Percentiles rank a stretch among this genome's conserved stretches.
These are phyloP conservation scores for Calonectria hongkongensis DNA, from an alignment of 2,329 filamentous ascomycete genomes.

Conservation along the genomic window DNA sequence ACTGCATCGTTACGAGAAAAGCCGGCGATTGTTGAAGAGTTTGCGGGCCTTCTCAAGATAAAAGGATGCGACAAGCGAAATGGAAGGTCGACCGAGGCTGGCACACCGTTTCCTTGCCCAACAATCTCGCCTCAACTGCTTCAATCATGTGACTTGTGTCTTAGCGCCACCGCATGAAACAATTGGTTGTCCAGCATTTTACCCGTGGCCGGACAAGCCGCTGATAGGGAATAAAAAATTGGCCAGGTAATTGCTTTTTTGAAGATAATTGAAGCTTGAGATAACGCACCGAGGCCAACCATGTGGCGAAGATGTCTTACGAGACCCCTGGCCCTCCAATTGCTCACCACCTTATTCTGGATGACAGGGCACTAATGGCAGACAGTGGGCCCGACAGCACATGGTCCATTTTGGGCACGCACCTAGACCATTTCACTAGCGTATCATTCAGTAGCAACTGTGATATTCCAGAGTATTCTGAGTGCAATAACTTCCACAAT, in stretches of 20 bases:
- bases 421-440: neutral
- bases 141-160: conserved; percentile 7
- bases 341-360: neutral
- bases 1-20: neutral
- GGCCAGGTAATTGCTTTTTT: no score
- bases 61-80: neutral
- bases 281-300: neutral
- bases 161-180: neutral
- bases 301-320: neutral
- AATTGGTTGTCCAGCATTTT: neutral
- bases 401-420: neutral
- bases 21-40: neutral
- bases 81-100: neutral
- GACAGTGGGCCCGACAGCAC: neutral
- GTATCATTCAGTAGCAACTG: neutral
- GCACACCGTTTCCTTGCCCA: neutral
- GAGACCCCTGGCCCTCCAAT: no score
- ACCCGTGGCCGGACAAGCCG: no score
- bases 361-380: neutral
- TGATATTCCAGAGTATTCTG: neutral
- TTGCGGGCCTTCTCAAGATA: neutral
- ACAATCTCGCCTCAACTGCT: neutral
- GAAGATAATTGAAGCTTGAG: neutral
- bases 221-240: neutral
- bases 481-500: neutral